A percentile compares a stretch with the other conserved stretches of the same genome.
These are phyloP conservation scores for Solanum tarijense DNA, from an alignment of 257 asterid genomes.

Conservation along the genomic window DNA sequence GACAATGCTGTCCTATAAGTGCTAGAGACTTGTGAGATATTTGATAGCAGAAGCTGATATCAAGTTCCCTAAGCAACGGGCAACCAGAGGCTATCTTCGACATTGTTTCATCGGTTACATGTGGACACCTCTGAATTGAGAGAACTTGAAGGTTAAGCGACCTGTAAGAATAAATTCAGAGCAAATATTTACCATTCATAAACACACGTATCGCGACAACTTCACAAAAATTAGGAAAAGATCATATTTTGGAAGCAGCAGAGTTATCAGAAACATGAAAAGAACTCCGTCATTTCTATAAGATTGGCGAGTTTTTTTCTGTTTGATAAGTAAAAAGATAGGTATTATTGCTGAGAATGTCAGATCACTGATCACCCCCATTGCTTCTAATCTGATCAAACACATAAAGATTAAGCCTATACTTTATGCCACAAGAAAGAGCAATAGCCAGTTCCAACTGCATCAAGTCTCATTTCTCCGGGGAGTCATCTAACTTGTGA, in stretches of 20 bases:
- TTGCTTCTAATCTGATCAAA: neutral
- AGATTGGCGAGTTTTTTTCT: neutral
- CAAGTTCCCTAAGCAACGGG: conserved; percentile 64
- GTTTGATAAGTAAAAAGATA: neutral
- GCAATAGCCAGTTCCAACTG: neutral
- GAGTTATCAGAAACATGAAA: neutral
- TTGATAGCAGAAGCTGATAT: conserved; percentile 76
- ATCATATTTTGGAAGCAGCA: neutral
- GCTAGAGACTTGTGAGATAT: conserved; percentile 59
- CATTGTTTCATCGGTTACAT: conserved; percentile 44
- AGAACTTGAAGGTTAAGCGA: conserved; percentile 74
- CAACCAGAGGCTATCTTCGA: conserved; percentile 46
- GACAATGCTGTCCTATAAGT: conserved; percentile 42
- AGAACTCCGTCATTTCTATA: neutral
- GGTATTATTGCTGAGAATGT: neutral
- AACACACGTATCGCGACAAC: neutral
- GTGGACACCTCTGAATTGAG: conserved; percentile 63
- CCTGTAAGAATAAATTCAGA: conserved; percentile 22
- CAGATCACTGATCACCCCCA: neutral
- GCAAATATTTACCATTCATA: neutral
- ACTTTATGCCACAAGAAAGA: neutral
- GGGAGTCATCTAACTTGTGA: neutral
- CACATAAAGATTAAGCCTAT: neutral
- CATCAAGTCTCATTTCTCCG: neutral
- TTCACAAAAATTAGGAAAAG: neutral